phyloP scores from a whole-genome alignment of 768 basidiomycete genomes.

The Panellus pusillus region DNA sequence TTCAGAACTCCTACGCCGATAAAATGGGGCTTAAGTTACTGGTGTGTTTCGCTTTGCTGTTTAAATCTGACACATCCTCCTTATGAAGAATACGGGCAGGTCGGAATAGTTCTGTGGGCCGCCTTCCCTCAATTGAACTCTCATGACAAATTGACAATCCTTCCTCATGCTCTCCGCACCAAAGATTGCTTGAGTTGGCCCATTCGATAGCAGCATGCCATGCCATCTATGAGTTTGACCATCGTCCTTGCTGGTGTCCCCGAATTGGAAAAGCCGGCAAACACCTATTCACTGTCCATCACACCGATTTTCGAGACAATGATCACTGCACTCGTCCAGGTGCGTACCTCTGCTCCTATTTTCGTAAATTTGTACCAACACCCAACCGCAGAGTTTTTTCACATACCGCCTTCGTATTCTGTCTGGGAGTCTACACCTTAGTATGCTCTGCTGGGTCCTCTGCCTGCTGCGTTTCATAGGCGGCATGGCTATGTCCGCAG shows the following conservation, averaged over 20 bases:
- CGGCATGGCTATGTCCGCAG: conserved; percentile 20
- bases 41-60: not conserved
- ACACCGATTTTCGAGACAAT: conserved; percentile 28
- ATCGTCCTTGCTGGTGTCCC: conserved; percentile 26
- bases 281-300: conserved; percentile 23
- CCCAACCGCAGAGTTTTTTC: conserved; percentile 23
- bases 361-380: not conserved
- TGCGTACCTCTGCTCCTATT: conserved; percentile 2
- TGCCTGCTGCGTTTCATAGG: conserved; percentile 21
- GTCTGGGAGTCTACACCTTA: too few species aligned
- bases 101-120: not conserved
- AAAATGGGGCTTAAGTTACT: not conserved
- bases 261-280: conserved; percentile 16
- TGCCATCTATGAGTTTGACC: conserved; percentile 30
- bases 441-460: conserved; percentile 20
- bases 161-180: not conserved
- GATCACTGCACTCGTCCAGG: conserved; percentile 32
- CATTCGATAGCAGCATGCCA: conserved; percentile 9
- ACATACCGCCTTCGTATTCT: conserved; percentile 26
- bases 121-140: not conserved
- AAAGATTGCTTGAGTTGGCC: not conserved
- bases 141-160: not conserved
- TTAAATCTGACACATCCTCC: not conserved
- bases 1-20: not conserved
- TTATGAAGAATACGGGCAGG: not conserved